Evolutionary conservation across 2,329 filamentous ascomycete genomes (phyloP).

Genomic region (Teratosphaeria nubilosa): DNA sequence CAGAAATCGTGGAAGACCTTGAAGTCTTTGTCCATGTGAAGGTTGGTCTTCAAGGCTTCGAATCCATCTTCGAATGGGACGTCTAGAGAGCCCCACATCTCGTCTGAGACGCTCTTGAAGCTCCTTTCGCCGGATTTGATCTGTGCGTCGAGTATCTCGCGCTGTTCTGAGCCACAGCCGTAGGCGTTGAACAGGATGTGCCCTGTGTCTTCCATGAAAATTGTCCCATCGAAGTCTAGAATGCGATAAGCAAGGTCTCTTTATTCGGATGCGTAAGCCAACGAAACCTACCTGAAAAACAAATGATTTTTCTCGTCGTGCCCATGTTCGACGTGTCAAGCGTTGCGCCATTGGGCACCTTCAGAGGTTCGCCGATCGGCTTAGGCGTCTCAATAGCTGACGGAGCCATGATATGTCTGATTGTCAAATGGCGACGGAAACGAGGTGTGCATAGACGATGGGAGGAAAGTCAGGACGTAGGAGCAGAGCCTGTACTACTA

Average conservation of each 20-base stretch:
- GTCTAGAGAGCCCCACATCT: conserved; percentile 59
- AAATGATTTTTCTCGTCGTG: conserved; percentile 48
- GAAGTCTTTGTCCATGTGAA: conserved; percentile 57
- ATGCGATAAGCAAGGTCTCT: conserved; percentile 3
- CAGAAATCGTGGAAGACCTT: conserved; percentile 56
- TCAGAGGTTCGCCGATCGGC: neutral
- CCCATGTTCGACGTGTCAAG: conserved; percentile 12
- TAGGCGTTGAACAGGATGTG: conserved; percentile 58
- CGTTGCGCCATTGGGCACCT: neutral
- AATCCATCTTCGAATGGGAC: conserved; percentile 61
- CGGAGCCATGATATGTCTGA: neutral
- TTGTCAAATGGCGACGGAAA: neutral
- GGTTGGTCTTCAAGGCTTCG: conserved; percentile 49
- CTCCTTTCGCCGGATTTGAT: conserved; percentile 56
- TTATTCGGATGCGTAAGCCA: neutral
- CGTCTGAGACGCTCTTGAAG: conserved; percentile 60
- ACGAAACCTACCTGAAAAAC: conserved; percentile 44
- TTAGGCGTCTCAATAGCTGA: neutral
- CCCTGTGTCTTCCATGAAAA: conserved; percentile 55
- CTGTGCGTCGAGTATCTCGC: conserved; percentile 50
- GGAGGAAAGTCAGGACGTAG: neutral
- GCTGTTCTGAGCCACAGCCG: conserved; percentile 49
- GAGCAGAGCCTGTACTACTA: neutral
- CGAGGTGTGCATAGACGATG: neutral
- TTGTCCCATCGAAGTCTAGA: conserved; percentile 60